Base-by-base conservation (phyloP, 1,284 basidiomycete species). In the Ceratobasidium sp. region DNA sequence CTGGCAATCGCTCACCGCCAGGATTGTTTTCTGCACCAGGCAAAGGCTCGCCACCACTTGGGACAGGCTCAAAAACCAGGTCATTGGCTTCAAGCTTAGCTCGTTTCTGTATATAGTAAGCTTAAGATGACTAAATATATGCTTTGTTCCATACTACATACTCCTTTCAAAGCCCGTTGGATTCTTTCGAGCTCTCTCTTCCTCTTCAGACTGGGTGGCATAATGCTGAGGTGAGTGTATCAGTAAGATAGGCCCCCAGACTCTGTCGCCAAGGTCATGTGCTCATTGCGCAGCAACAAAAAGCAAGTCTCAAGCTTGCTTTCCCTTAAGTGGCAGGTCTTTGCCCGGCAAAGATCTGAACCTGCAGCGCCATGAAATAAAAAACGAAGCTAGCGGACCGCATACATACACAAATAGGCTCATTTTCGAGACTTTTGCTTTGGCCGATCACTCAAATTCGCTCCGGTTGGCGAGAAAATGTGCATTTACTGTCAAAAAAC, bases 101-200 rank as follows among this genome's bases (percentile, higher is more conserved):
- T 46, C 38, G 1, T 65, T 65, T 65, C 62, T 65, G 30, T 46
- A 38, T 44, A 46, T 12, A 38, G 33, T 12, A n/a, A 10, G 55
- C 30, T 44, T 65, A 44, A 64, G 3, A 35, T 64, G 60, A 23
- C 38, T n/a, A 65, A n/a, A 65, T 65, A 23, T 65, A 16, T n/a
- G 1, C 16, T 44, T n/a, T 65, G 23, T 27, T 4, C n/a, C 6
- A 18, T 16, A 65, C n/a, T 44, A 35, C n/a, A 4, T 65, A 65
- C 62, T n/a, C 12, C 62, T 6, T n/a, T n/a, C 20, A 8, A 27
- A 46, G 62, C 62, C 14, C 62, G 1, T n/a, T 65, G 38, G 12
- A 38, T 38, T 4, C 23, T 46, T n/a, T 16, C 44, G 8, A 46
- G 35, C 18, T 46, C 6, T 2, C n/a, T 18, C 38, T 65, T 65